Evolutionary conservation across 2,329 filamentous ascomycete genomes (phyloP).

Genomic region (Neonectria coccinea): DNA sequence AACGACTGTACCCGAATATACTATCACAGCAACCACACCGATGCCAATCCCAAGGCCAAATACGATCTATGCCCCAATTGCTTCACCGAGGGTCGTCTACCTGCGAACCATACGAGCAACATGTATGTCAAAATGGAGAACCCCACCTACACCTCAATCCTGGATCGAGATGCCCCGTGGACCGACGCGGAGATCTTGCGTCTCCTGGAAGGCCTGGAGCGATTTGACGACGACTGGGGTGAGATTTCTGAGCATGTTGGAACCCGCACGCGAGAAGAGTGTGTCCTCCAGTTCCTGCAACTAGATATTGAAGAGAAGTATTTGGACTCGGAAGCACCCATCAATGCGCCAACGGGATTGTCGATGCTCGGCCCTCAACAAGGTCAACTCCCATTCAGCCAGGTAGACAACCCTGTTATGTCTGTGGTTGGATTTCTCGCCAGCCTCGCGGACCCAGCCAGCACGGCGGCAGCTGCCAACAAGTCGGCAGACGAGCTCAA

Average conservation of each 20-base stretch:
- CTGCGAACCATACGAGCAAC: constrained; percentile 78
- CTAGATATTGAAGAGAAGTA: constrained; percentile 98
- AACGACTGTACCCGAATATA: constrained; percentile 82
- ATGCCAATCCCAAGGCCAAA: constrained; percentile 74
- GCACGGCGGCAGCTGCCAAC: constrained; percentile 90
- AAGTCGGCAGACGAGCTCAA: constrained; percentile 90
- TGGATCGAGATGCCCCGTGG: constrained; percentile 90
- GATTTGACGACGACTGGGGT: constrained; percentile 96
- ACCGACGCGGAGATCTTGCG: constrained; percentile 89
- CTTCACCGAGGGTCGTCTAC: constrained; percentile 86
- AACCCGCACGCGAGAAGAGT: constrained; percentile 92
- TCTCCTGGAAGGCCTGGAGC: constrained; percentile 89
- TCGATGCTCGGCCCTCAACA: constrained; percentile 77
- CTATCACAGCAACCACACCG: constrained; percentile 68
- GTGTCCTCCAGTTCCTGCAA: constrained; percentile 95
- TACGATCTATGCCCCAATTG: constrained; percentile 94
- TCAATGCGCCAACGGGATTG: constrained; percentile 67
- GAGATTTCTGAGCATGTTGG: constrained; percentile 92
- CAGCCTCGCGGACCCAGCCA: constrained; percentile 87
- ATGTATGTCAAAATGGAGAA: constrained; percentile 94
- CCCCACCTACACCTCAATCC: constrained; percentile 79
- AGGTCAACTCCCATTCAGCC: constrained; percentile 88
- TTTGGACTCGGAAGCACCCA: constrained; percentile 76
- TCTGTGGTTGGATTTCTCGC: constrained; percentile 96
- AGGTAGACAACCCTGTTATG: constrained; percentile 95